phyloP scores from a whole-genome alignment of 257 asterid species.

The Solanum clarkiae region DNA sequence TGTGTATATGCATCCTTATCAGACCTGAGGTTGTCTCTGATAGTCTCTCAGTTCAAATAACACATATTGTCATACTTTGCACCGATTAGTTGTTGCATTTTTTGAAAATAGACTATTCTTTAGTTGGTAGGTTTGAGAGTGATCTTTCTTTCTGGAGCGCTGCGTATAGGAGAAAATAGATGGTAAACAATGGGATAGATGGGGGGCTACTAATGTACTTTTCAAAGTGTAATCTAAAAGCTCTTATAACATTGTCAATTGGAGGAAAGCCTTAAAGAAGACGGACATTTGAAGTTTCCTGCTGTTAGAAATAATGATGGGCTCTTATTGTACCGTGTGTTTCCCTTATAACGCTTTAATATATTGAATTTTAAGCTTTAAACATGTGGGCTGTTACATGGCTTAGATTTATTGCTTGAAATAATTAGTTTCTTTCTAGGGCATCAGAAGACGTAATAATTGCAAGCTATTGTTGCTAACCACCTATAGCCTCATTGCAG shows the following conservation, averaged over 20 bases:
- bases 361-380: not conserved
- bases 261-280: not conserved
- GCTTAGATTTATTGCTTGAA: not conserved
- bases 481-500: constrained; percentile 22
- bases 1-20: not conserved
- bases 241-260: not conserved
- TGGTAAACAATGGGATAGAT: not conserved
- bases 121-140: not conserved
- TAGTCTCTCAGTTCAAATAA: not conserved
- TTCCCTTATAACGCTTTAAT: not conserved
- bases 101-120: not conserved
- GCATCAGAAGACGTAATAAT: not conserved
- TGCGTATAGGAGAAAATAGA: not conserved
- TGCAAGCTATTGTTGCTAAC: not conserved
- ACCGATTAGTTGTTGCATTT: not conserved
- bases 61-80: not conserved
- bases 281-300: not conserved
- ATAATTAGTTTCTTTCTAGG: not conserved
- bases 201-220: not conserved
- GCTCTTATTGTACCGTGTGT: not conserved
- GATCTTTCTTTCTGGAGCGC: not conserved
- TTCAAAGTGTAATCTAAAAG: not conserved
- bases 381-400: not conserved
- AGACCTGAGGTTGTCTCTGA: not conserved
- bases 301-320: not conserved